Conservation (phyloP, 257 asterid genomes). For the Solanum etuberosum region DNA sequence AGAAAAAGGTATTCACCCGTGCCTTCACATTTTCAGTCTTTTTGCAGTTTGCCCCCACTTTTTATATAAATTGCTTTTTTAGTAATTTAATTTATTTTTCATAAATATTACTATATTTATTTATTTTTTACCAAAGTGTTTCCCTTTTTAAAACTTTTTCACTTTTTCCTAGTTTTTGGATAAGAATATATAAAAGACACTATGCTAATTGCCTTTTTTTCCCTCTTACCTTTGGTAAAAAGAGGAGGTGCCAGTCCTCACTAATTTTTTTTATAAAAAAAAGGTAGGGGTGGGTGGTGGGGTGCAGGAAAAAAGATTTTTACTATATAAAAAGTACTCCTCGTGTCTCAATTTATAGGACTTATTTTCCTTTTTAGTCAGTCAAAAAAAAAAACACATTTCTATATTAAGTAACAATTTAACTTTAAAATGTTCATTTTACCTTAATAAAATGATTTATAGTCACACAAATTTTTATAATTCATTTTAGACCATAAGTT, state of each 20-base stretch:
- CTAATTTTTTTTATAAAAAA: background rate
- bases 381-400: no score
- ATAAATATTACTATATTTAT: background rate
- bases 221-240: background rate
- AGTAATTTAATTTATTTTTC: background rate
- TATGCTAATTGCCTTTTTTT: background rate
- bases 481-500: no score
- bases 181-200: background rate
- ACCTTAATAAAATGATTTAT: no score
- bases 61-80: background rate
- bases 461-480: no score
- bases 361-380: no score
- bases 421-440: no score
- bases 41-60: background rate
- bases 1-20: constrained; percentile 12
- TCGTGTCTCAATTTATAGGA: no score
- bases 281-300: background rate
- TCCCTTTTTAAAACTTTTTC: background rate
- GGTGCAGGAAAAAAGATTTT: no score
- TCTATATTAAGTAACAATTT: no score
- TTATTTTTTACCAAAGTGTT: background rate
- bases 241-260: background rate
- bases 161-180: background rate
- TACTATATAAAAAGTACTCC: no score
- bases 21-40: background rate